A percentile compares a stretch with the other conserved stretches of the same genome.
Evolutionary conservation across 305 asterid genomes (phyloP).

Genomic region (Fraxinus sp.): DNA sequence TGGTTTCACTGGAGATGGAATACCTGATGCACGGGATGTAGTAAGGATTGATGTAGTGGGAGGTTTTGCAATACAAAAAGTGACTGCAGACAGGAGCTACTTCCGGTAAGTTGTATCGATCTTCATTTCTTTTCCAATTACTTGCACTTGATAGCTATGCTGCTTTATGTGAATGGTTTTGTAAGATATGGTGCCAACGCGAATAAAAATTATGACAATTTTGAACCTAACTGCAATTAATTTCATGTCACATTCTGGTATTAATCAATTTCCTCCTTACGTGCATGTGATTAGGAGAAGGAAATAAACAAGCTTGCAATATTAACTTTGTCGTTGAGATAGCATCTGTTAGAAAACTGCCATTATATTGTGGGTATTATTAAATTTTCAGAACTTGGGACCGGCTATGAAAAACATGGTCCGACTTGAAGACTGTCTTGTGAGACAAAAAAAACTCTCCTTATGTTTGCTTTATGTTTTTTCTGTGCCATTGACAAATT

Average conservation of each 20-base stretch:
- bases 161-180: background rate
- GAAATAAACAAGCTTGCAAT: background rate
- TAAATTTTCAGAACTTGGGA: background rate
- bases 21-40: constrained; percentile 62
- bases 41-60: constrained; percentile 81
- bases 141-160: background rate
- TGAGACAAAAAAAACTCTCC: background rate
- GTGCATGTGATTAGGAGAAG: background rate
- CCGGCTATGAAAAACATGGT: background rate
- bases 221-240: background rate
- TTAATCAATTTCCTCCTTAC: background rate
- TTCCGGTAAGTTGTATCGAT: constrained; percentile 49
- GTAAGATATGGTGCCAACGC: background rate
- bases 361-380: background rate
- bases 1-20: constrained; percentile 63
- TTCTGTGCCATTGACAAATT: background rate
- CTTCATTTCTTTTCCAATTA: background rate
- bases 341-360: background rate
- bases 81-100: constrained; percentile 58
- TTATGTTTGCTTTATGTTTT: background rate
- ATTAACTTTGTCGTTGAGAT: background rate
- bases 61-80: constrained; percentile 82
- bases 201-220: background rate
- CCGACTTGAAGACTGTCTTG: background rate
- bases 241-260: background rate